A percentile compares a stretch with the other conserved stretches of the same genome.
Evolutionary conservation across 345 rosid species (phyloP).

Genomic region (Heritiera fomes): DNA sequence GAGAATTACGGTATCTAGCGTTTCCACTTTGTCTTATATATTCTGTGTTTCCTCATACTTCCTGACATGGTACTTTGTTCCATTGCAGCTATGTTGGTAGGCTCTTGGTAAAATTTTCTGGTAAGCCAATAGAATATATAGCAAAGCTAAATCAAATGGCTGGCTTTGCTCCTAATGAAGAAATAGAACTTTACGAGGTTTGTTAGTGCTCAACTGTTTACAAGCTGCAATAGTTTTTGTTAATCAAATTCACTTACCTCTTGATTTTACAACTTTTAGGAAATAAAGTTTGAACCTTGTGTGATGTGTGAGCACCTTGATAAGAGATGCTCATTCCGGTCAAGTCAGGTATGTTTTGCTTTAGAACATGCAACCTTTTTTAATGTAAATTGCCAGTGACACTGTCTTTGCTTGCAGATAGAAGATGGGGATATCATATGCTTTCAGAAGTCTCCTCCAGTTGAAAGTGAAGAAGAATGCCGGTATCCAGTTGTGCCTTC

Average conservation of each 20-base stretch:
- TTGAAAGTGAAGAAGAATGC: conserved; percentile 50
- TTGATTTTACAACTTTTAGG: conserved; percentile 45
- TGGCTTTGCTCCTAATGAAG: conserved; percentile 82
- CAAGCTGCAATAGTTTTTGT: not conserved
- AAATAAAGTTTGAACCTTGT: conserved; percentile 84
- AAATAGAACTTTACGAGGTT: conserved; percentile 91
- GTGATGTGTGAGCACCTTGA: conserved; percentile 94
- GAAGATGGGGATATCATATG: conserved; percentile 98
- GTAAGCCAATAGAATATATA: conserved; percentile 75
- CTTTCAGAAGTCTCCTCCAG: conserved; percentile 69
- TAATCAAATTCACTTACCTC: conserved; percentile 8
- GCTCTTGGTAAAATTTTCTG: conserved; percentile 70
- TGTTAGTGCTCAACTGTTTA: conserved; percentile 11
- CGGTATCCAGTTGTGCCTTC: conserved; percentile 81
- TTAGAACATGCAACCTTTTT: not conserved
- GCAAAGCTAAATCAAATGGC: conserved; percentile 82
- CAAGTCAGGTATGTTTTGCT: conserved; percentile 58
- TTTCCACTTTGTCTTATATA: not conserved
- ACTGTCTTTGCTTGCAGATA: conserved; percentile 44
- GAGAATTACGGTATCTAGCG: conserved; percentile 62
- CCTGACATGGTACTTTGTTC: conserved; percentile 25
- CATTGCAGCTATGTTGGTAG: conserved; percentile 74
- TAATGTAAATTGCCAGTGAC: conserved; percentile 4
- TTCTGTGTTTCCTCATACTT: not conserved
- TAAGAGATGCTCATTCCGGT: conserved; percentile 60